phyloP scores from a whole-genome alignment of 202 grass and related monocot genomes.

The Zizania palustris region DNA sequence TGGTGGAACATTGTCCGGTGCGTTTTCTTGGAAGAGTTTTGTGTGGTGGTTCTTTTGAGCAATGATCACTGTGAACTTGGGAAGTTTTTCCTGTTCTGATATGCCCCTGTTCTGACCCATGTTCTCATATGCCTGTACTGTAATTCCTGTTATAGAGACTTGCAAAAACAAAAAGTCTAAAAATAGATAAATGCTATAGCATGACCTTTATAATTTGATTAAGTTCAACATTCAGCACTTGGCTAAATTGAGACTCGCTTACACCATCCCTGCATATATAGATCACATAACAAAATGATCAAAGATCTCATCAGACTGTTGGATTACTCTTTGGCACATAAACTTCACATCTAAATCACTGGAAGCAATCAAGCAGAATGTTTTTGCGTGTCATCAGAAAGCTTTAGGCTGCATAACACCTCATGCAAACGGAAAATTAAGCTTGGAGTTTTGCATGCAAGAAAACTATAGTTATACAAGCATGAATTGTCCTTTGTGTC shows the following conservation, averaged over 20 bases:
- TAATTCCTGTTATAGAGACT: slow-evolving; percentile 28
- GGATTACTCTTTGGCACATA: neutral
- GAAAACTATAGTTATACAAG: neutral
- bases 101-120: slow-evolving; percentile 60
- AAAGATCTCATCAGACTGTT: neutral
- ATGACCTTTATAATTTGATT: slow-evolving; percentile 82
- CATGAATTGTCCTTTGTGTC: neutral
- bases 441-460: neutral
- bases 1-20: slow-evolving; percentile 72
- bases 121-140: slow-evolving; percentile 64
- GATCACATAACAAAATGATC: slow-evolving; percentile 20
- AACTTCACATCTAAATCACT: slow-evolving; percentile 3
- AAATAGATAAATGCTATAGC: slow-evolving; percentile 16
- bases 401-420: neutral
- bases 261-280: slow-evolving; percentile 75
- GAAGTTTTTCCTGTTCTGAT: slow-evolving; percentile 52
- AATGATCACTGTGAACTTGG: slow-evolving; percentile 87
- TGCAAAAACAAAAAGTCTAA: slow-evolving; percentile 26
- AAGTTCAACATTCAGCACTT: slow-evolving; percentile 82
- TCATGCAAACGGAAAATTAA: slow-evolving; percentile 4
- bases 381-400: neutral
- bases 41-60: slow-evolving; percentile 96
- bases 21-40: slow-evolving; percentile 67
- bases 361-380: slow-evolving; percentile 6
- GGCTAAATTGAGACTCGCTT: slow-evolving; percentile 76